Evolutionary conservation across 2,329 filamentous ascomycete species (phyloP), one percentile per base, ranked within the genome.

Genomic region (Fusarium sarcochroum): DNA sequence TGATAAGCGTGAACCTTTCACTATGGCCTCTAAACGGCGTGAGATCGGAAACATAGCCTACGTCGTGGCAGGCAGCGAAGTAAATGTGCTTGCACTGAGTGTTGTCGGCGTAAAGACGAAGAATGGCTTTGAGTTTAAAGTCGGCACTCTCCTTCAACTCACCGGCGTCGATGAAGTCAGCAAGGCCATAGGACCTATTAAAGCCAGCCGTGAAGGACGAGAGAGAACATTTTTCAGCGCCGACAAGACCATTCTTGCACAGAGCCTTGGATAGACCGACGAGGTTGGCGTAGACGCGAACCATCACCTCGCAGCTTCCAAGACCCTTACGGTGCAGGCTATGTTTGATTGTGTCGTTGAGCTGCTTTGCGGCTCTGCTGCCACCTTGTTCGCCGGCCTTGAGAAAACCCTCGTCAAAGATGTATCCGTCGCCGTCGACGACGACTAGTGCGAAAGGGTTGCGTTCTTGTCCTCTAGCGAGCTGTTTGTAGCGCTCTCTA

Each of bases 351-450:
- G 82, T 80, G 34, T 86, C 82, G 56, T 84, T 84, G 6, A 90
- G 77, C 46, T 84, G 77, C 5, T 84, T 81, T 3, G 87, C 88
- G 20, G 87, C 88, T 53, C 77, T 80, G 55, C 83, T 81, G 7
- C 89, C 89, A 15, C 88, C 89, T 4, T 87, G 82, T 41, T 82
- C 80, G 3, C 83, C 82, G 7, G 79, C 79, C 41, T 76, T 76
- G 49, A 88, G 72, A 10, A 87, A 78, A 30, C 80, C 75, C 40
- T 87, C 85, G n/a, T n/a, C n/a, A n/a, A n/a, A n/a, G n/a, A n/a
- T n/a, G n/a, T n/a, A n/a, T n/a, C n/a, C n/a, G n/a, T 91, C 87
- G 20, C 87, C 89, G 58, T 91, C 88, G 15, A 91, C 78, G 1
- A 91, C 78, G 9, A 90, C 84, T 4, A 90, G 79, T 2, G 87